Evolutionary conservation across 441 rosid genomes (phyloP), one percentile per base, ranked within the genome.

Genomic region (Gossypium gossypioides): DNA sequence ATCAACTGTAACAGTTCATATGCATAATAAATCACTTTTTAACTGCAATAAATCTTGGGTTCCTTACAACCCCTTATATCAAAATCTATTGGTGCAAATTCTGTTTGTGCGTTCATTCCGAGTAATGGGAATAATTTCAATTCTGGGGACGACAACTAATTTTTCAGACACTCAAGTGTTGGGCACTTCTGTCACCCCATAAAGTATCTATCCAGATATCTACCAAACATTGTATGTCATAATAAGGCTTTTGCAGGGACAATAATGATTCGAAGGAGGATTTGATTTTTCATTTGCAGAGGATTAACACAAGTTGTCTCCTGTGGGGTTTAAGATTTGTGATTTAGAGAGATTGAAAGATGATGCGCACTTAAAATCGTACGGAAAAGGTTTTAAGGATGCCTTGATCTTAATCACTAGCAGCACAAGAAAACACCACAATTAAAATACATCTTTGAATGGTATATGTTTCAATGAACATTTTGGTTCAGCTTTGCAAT

Each of bases 1-100:
- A 58, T 75, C 44, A n/a, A n/a, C 25, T 65, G 72, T 69, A 56
- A 56, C 50, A 32, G 9, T 34, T 52, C 57, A 19, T 54, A 9
- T 50, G 12, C 48, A 54, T 4, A 68, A 68, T 42, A 68, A 18
- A 29, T 69, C 27, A 18, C 44, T 69, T 32, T 54, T 10, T 7
- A 44, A 51, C 37, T 29, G 72, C 62, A 69, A 54, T 54, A 54
- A 69, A 54, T 55, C 51, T 32, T 52, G 51, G 62, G 6, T 52
- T 54, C 21, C 12, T 9, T 32, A 32, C 1, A 32, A 32, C 0
- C 37, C 37, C 0, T 32, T 32, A n/a, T 32, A 5, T 32, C 37
- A 32, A 32, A 32, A 4, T 4, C 37, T 4, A 13, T 1, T 48
- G 15, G 4, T 51, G 21, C 57, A 16, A 52, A 21, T 52, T 16